Evolutionary conservation across 179 eudicot species (phyloP).

Genomic region (Drosera spatulata): DNA sequence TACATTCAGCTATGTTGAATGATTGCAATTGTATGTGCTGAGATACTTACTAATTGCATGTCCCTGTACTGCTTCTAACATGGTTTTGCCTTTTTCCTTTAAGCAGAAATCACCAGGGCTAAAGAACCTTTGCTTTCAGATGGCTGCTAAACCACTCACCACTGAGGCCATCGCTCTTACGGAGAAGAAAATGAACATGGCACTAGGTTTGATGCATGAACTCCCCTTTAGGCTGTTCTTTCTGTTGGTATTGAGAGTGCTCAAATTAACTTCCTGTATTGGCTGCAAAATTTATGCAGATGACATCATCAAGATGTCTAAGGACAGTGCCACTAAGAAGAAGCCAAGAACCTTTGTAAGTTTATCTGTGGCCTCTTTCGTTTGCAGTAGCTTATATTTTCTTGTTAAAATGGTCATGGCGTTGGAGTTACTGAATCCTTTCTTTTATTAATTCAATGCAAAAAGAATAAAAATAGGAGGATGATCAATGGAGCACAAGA

Average conservation of each 20-base stretch:
- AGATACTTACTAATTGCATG: too few relatives aligned
- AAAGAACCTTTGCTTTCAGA: conserved; percentile 20
- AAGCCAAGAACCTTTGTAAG: conserved; percentile 61
- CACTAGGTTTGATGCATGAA: conserved; percentile 41
- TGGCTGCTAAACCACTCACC: conserved; percentile 70
- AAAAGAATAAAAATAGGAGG: conserved; percentile 47
- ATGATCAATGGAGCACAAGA: conserved; percentile 36
- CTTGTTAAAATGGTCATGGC: not conserved
- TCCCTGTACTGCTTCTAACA: too few relatives aligned
- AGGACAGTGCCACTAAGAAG: conserved; percentile 37
- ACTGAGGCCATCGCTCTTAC: conserved; percentile 75
- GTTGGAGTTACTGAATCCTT: not conserved
- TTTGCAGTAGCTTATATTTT: not conserved
- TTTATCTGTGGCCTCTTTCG: not conserved
- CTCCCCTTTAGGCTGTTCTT: not conserved
- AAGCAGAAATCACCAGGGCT: too few relatives aligned
- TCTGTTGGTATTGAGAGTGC: not conserved
- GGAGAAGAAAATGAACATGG: conserved; percentile 96
- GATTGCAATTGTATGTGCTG: too few relatives aligned
- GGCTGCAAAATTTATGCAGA: conserved; percentile 27
- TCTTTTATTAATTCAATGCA: not conserved
- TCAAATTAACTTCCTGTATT: not conserved
- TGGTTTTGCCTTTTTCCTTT: too few relatives aligned
- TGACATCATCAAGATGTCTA: conserved; percentile 93
- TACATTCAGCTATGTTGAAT: too few relatives aligned